Percentiles rank a stretch among this genome's conserved stretches.
Conservation (phyloP, 352 stramenopile species). For the Elongisporangium prolatum region DNA sequence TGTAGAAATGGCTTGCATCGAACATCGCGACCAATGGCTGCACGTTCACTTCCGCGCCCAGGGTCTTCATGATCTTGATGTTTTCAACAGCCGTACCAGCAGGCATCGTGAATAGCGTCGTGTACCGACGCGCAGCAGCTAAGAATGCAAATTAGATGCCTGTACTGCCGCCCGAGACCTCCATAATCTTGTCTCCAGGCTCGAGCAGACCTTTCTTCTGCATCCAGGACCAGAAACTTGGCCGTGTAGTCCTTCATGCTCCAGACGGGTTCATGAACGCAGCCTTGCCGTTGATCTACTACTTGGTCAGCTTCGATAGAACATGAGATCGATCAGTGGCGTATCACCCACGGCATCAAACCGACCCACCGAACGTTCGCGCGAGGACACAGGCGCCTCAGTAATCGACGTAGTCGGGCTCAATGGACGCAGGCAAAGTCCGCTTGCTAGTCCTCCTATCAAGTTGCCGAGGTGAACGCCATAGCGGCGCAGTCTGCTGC, state of each 20-base stretch:
- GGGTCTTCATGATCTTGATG: slow-evolving; percentile 73
- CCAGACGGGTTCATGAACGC: slow-evolving; percentile 89
- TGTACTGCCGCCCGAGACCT: slow-evolving; percentile 90
- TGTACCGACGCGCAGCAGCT: slow-evolving; percentile 80
- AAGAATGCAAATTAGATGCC: slow-evolving; percentile 90
- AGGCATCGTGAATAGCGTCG: slow-evolving; percentile 73
- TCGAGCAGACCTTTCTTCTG: slow-evolving; percentile 83
- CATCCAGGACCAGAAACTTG: slow-evolving; percentile 89
- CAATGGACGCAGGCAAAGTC: slow-evolving; percentile 1
- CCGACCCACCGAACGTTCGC: slow-evolving; percentile 47
- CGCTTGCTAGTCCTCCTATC: slow-evolving; percentile 8
- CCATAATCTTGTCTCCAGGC: slow-evolving; percentile 57
- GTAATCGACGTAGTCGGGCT: neutral
- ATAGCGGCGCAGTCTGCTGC: slow-evolving; percentile 4
- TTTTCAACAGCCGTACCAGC: slow-evolving; percentile 66
- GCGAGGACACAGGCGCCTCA: neutral
- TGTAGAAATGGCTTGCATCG: slow-evolving; percentile 76
- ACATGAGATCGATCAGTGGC: slow-evolving; percentile 63
- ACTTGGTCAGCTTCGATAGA: slow-evolving; percentile 61
- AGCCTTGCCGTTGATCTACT: slow-evolving; percentile 74
- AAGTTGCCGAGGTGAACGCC: slow-evolving; percentile 11
- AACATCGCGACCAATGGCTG: slow-evolving; percentile 56
- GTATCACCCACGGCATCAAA: slow-evolving; percentile 72
- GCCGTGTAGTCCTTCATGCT: slow-evolving; percentile 94
- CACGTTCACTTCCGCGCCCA: slow-evolving; percentile 66